Percentiles rank a stretch among this genome's conserved stretches.
Conservation (phyloP, 2,329 filamentous ascomycete genomes). For the Myriosclerotinia duriaeana region DNA sequence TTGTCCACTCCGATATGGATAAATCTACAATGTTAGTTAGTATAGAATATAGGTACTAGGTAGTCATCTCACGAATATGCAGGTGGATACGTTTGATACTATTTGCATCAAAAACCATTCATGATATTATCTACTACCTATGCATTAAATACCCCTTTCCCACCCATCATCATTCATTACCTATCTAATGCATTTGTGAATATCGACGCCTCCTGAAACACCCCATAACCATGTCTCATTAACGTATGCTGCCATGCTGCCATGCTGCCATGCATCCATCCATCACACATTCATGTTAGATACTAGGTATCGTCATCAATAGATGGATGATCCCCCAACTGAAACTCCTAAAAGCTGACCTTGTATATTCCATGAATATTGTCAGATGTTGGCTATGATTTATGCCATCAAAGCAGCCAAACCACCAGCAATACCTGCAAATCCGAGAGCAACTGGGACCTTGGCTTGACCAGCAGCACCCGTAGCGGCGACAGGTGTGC, state of each 20-base stretch:
- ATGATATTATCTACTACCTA: neutral
- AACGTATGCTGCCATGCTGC: neutral
- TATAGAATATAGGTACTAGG: too few relatives aligned
- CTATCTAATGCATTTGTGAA: neutral
- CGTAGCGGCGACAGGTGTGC: conserved; percentile 9
- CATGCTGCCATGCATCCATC: too few relatives aligned
- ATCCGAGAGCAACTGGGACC: conserved; percentile 24
- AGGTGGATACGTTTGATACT: neutral
- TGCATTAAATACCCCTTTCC: neutral
- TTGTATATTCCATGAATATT: neutral
- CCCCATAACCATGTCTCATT: neutral
- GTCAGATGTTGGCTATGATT: neutral
- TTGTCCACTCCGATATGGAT: too few relatives aligned
- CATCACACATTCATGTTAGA: neutral
- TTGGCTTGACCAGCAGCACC: conserved; percentile 24
- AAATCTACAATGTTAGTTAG: too few relatives aligned
- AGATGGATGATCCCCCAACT: neutral
- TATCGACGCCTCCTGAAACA: conserved; percentile 7
- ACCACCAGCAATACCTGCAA: conserved; percentile 29
- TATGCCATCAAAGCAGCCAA: conserved; percentile 32
- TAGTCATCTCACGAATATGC: too few relatives aligned
- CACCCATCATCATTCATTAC: neutral
- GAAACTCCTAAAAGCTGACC: neutral
- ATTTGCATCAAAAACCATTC: neutral
- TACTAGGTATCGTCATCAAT: neutral